These are phyloP conservation scores for Trichosporon sp. DNA, from an alignment of 1,284 basidiomycete species.

Conservation along the genomic window DNA sequence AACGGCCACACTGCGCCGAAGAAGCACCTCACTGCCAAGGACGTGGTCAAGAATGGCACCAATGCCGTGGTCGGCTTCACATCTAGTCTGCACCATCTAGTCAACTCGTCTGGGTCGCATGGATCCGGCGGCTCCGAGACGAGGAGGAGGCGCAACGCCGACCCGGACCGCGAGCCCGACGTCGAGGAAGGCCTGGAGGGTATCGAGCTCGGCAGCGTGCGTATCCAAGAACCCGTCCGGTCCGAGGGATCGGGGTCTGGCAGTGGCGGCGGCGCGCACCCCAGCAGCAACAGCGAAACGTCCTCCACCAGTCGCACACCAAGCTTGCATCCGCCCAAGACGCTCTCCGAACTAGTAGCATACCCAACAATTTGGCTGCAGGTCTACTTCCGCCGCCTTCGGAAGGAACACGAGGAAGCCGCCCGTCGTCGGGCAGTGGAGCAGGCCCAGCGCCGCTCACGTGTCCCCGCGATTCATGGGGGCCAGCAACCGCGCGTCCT, in stretches of 20 bases:
- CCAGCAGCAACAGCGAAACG: constrained; percentile 47
- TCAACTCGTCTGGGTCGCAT: not conserved
- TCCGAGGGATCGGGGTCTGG: constrained; percentile 17
- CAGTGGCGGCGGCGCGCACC: constrained; percentile 23
- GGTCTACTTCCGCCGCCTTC: constrained; percentile 51
- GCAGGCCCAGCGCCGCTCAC: constrained; percentile 46
- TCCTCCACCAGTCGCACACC: constrained; percentile 53
- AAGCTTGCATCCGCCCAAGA: constrained; percentile 46
- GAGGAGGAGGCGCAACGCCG: not conserved
- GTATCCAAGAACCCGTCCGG: constrained; percentile 24
- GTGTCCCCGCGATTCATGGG: constrained; percentile 40
- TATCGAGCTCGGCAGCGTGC: constrained; percentile 30
- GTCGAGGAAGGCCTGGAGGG: constrained; percentile 35
- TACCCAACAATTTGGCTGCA: constrained; percentile 52
- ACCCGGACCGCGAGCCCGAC: constrained; percentile 22
- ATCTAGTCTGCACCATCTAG: constrained; percentile 22
- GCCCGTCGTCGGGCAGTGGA: constrained; percentile 49
- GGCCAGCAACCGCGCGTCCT: not conserved
- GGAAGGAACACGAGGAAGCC: constrained; percentile 55
- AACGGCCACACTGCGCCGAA: constrained; percentile 24
- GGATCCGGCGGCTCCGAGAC: not conserved
- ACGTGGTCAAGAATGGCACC: constrained; percentile 24
- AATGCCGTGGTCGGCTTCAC: constrained; percentile 27
- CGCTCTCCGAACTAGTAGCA: constrained; percentile 43
- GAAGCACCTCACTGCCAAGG: constrained; percentile 5